Evolutionary conservation across 495 filamentous ascomycete genomes (phyloP).

Genomic region (Penicilliopsis zonata): DNA sequence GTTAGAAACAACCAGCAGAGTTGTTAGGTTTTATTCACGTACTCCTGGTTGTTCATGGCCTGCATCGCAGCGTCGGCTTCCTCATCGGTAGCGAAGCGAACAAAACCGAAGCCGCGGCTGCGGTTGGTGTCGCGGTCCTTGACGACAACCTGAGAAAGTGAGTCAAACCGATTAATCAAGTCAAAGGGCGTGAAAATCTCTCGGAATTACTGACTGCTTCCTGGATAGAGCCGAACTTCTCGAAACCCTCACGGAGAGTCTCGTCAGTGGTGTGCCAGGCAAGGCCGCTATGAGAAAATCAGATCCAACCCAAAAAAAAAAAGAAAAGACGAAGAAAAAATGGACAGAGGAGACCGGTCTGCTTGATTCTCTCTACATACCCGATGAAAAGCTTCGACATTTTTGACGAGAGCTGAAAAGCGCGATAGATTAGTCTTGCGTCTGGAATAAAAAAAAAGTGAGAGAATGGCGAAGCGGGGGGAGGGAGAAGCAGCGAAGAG

Average conservation of each 20-base stretch:
- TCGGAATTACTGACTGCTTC: conserved; percentile 69
- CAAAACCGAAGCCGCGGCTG: conserved; percentile 95
- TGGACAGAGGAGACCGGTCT: conserved; percentile 31
- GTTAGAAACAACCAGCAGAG: conserved; percentile 1
- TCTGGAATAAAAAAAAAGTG: no score
- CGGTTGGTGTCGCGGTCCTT: conserved; percentile 95
- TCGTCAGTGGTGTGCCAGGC: conserved; percentile 93
- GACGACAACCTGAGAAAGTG: conserved; percentile 64
- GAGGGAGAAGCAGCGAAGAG: no score
- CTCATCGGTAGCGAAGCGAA: conserved; percentile 69
- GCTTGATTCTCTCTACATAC: no score
- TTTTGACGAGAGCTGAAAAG: no score
- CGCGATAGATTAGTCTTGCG: no score
- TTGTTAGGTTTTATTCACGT: no score
- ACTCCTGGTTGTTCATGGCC: conserved; percentile 93
- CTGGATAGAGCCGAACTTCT: conserved; percentile 76
- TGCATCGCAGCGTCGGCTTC: conserved; percentile 74
- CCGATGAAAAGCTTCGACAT: conserved; percentile 93
- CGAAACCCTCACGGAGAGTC: conserved; percentile 73
- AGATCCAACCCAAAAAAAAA: conserved; percentile 3
- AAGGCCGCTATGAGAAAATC: conserved; percentile 55
- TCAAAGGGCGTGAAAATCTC: conserved; percentile 2
- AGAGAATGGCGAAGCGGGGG: no score
- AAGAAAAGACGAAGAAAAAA: not conserved
- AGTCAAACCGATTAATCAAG: conserved; percentile 9